Evolutionary conservation across 2,329 filamentous ascomycete species (phyloP), one percentile per base, ranked within the genome.

Genomic region (Cadophora luteo-olivacea): DNA sequence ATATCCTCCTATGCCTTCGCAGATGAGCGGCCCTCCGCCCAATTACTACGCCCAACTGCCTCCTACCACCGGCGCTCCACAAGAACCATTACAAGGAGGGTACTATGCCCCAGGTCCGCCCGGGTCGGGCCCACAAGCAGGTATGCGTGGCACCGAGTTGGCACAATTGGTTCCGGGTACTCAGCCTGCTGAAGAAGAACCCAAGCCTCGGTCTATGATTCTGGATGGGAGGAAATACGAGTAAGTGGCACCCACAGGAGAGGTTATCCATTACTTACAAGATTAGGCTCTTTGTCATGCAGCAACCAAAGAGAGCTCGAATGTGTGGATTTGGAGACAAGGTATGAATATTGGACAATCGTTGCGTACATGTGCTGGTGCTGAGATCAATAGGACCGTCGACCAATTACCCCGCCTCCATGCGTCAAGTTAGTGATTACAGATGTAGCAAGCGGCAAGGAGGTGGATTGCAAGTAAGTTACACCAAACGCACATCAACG

Each of bases 321-420:
- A 98, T 98, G 96, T 99, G 96, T 82, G 96, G 96, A 8, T 99
- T 98, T 82, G 96, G 96, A 71, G 96, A 99, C 83, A 99, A 98
- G 87, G 93, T 96, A 82, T 67, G 69, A 25, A 19, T 16, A 51
- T 45, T 72, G 29, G 55, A n/a, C 38, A 58, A 25, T 67, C 51
- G 29, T 29, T n/a, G 72, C 69, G 9, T 14, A 2, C 16, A 36
- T 24, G 11, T 11, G 16, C 5, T 24, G 24, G 57, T 58, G 38
- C 60, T 49, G 62, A 67, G 19, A 25, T 22, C 12, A 5, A 41
- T 11, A 97, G 92, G 96, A 99, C 80, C 92, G 96, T 72, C 88
- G 96, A 72, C 96, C 96, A 32, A 97, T 99, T 75, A 98, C 96
- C 33, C 95, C 96, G 16, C 96, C 96, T 25, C 95, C 96, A 3